Evolutionary conservation across 306 rosid genomes (phyloP).

Genomic region (Comarum palustre): DNA sequence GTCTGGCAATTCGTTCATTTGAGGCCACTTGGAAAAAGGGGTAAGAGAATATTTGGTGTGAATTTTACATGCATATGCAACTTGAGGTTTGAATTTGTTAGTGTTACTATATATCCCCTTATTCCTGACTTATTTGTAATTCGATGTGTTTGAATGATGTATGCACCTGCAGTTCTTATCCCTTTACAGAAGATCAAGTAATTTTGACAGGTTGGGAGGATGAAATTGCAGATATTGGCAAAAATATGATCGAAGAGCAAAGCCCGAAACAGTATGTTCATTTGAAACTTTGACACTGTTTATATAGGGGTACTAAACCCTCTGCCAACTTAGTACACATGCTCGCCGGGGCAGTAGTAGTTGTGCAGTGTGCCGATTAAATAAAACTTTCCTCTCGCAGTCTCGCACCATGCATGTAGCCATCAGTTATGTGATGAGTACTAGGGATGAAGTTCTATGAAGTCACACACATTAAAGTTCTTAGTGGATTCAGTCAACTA

Average conservation of each 20-base stretch:
- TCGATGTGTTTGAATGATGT: background rate
- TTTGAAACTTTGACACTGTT: background rate
- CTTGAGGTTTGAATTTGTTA: background rate
- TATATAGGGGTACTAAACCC: background rate
- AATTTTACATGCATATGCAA: background rate
- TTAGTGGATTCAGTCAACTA: background rate
- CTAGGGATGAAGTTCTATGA: background rate
- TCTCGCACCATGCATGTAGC: background rate
- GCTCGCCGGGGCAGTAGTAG: background rate
- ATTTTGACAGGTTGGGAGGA: constrained; percentile 85
- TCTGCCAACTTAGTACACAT: background rate
- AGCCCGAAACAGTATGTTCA: constrained; percentile 74
- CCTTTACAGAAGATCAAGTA: constrained; percentile 46
- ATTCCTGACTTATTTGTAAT: background rate
- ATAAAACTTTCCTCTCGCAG: background rate
- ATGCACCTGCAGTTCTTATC: constrained; percentile 40
- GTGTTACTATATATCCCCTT: background rate
- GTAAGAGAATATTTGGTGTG: constrained; percentile 23
- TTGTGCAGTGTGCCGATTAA: background rate
- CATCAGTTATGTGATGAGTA: background rate
- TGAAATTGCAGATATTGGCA: constrained; percentile 62
- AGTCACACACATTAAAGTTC: background rate
- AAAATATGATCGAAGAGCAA: constrained; percentile 56
- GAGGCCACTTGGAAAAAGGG: constrained; percentile 67
- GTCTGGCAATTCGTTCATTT: constrained; percentile 78